phyloP scores from a whole-genome alignment of 352 stramenopile genomes.

The Globisporangium okanoganense region DNA sequence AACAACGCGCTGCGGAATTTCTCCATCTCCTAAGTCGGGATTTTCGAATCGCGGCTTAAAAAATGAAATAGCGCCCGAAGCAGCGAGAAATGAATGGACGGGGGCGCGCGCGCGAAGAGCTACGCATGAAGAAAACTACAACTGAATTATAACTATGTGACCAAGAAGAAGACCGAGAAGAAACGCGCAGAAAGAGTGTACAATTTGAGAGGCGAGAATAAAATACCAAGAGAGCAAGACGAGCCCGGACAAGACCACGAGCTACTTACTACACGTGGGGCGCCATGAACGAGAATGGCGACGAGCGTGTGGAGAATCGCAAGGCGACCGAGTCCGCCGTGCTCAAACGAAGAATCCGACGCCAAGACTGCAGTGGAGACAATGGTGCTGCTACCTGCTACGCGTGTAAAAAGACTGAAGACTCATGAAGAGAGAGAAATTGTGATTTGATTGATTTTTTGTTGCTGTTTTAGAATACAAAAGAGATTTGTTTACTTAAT shows the following conservation, averaged over 20 bases:
- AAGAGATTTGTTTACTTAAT: not conserved
- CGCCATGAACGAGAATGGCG: not conserved
- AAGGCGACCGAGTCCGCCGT: not conserved
- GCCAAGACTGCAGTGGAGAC: too few species aligned
- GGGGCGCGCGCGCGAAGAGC: not conserved
- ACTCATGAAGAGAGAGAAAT: not conserved
- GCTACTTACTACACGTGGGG: not conserved
- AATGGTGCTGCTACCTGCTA: too few species aligned
- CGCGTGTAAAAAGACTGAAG: not conserved
- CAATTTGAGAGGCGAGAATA: conserved; percentile 4
- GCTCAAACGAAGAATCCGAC: not conserved
- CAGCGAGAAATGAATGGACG: too few species aligned
- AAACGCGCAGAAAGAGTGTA: conserved; percentile 6
- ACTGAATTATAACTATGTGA: conserved; percentile 13
- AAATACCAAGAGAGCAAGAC: not conserved
- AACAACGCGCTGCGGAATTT: conserved; percentile 28
- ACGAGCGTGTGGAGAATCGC: not conserved
- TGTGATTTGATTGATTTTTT: not conserved
- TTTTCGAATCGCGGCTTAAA: too few species aligned
- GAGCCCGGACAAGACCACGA: not conserved
- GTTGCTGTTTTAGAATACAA: conserved; percentile 5
- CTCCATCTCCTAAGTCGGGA: conserved; percentile 25
- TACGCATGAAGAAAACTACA: conserved; percentile 1
- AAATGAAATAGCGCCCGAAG: not conserved
- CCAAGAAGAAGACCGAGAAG: not conserved